Conservation (phyloP, 805 yeast genomes). For the Teunomyces tritomae region DNA sequence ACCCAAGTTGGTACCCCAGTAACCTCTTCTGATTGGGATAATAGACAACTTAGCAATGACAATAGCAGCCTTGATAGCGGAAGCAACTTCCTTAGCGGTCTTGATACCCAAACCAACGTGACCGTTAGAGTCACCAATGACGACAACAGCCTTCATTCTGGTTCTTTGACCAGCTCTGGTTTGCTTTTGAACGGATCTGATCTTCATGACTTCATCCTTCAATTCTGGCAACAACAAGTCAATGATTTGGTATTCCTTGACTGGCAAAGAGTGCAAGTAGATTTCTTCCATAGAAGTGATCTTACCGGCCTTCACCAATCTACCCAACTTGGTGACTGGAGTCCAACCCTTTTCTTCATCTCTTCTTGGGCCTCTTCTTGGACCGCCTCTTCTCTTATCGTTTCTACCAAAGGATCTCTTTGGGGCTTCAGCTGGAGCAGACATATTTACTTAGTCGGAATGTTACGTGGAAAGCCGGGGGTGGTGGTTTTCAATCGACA, state of each 20-base stretch:
- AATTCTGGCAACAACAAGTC: slow-evolving; percentile 94
- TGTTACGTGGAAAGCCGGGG: slow-evolving; percentile 70
- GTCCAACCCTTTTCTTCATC: slow-evolving; percentile 98
- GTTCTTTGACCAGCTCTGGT: slow-evolving; percentile 99
- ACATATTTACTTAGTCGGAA: slow-evolving; percentile 51
- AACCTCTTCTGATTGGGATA: slow-evolving; percentile 99
- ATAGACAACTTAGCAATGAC: slow-evolving; percentile 97
- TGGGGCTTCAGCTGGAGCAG: slow-evolving; percentile 45
- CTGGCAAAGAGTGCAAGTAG: slow-evolving; percentile 98
- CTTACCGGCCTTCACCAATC: slow-evolving; percentile 99
- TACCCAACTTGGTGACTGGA: slow-evolving; percentile 99
- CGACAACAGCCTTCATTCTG: slow-evolving; percentile 99
- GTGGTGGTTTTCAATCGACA: slow-evolving; percentile 67
- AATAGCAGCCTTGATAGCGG: slow-evolving; percentile 99
- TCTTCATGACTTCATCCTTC: slow-evolving; percentile 99
- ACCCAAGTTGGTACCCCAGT: slow-evolving; percentile 99
- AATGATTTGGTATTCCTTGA: slow-evolving; percentile 98
- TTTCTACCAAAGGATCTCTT: slow-evolving; percentile 51
- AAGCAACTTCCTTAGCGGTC: slow-evolving; percentile 99
- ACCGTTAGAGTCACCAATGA: slow-evolving; percentile 99
- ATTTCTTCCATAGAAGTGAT: slow-evolving; percentile 94
- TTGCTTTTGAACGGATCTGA: slow-evolving; percentile 99
- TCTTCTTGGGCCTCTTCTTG: slow-evolving; percentile 63
- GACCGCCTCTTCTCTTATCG: slow-evolving; percentile 53
- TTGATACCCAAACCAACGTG: slow-evolving; percentile 99